Percentiles rank a stretch among this genome's conserved stretches.
phyloP scores from a whole-genome alignment of 495 filamentous ascomycete species.

The Aspergillus kassunensis region DNA sequence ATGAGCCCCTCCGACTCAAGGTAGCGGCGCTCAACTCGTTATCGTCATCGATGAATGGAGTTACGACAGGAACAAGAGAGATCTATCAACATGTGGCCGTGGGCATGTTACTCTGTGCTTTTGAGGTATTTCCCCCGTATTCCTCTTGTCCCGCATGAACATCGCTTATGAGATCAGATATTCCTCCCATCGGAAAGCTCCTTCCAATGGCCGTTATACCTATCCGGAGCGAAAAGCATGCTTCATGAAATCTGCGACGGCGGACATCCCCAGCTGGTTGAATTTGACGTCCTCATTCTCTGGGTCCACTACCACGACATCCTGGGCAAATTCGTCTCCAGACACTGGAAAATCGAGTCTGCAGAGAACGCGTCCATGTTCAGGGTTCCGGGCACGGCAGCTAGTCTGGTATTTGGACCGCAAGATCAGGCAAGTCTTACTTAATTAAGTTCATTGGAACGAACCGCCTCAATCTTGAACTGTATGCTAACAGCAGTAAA shows the following conservation, averaged over 20 bases:
- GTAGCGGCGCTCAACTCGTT: slow-evolving; percentile 9
- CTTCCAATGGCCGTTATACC: slow-evolving; percentile 15
- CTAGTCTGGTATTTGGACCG: background rate
- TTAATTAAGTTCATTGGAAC: too few species aligned
- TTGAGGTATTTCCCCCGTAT: slow-evolving; percentile 2
- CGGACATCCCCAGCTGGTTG: slow-evolving; percentile 2
- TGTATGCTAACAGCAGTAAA: background rate
- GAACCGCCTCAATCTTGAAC: background rate
- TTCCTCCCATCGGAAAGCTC: slow-evolving; percentile 6
- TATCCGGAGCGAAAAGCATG: slow-evolving; percentile 13
- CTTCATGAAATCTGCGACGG: slow-evolving; percentile 8
- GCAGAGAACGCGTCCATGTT: background rate
- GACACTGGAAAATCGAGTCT: slow-evolving; percentile 1
- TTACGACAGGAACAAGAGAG: background rate
- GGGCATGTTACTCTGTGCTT: slow-evolving; percentile 13
- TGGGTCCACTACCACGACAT: slow-evolving; percentile 18
- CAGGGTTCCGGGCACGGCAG: background rate
- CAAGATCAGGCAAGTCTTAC: background rate
- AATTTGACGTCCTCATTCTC: slow-evolving; percentile 9
- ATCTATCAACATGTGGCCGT: slow-evolving; percentile 9
- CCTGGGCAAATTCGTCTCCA: slow-evolving; percentile 4
- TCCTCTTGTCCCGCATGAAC: too few species aligned
- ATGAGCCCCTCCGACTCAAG: slow-evolving; percentile 6
- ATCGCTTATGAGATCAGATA: background rate
- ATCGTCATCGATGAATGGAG: background rate